Conservation (phyloP, 2,329 filamentous ascomycete species). For the Lojkania enalia region DNA sequence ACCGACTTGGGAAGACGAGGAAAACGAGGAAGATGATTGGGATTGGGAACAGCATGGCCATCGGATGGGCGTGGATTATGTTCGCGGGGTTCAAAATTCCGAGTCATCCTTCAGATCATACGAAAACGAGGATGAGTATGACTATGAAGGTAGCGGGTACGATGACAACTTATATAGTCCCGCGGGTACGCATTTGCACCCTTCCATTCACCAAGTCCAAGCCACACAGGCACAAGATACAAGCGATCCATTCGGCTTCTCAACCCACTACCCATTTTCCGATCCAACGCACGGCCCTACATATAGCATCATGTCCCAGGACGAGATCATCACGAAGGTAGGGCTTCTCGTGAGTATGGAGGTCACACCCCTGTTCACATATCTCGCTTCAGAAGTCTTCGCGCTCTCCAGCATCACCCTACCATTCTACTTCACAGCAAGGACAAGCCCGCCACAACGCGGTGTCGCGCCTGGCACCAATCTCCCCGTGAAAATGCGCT, state of each 20-base stretch:
- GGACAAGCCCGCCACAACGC: slow-evolving; percentile 26
- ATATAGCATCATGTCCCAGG: background rate
- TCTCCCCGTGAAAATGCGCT: slow-evolving; percentile 36
- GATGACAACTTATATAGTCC: slow-evolving; percentile 42
- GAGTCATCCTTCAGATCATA: background rate
- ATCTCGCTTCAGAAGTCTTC: slow-evolving; percentile 33
- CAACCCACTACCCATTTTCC: slow-evolving; percentile 37
- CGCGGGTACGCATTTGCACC: slow-evolving; percentile 29
- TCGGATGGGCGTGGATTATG: slow-evolving; percentile 35
- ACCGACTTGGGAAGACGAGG: slow-evolving; percentile 31
- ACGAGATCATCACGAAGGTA: slow-evolving; percentile 34
- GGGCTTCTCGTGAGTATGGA: slow-evolving; percentile 36
- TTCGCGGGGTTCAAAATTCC: slow-evolving; percentile 26
- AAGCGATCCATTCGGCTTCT: slow-evolving; percentile 35
- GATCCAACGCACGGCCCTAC: slow-evolving; percentile 20
- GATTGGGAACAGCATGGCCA: slow-evolving; percentile 25
- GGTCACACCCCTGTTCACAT: slow-evolving; percentile 39
- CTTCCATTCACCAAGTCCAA: slow-evolving; percentile 23
- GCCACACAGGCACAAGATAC: slow-evolving; percentile 6
- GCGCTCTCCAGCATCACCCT: slow-evolving; percentile 33
- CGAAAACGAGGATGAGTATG: slow-evolving; percentile 29
- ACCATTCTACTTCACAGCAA: slow-evolving; percentile 40
- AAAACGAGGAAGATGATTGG: slow-evolving; percentile 27
- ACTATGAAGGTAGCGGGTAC: slow-evolving; percentile 39
- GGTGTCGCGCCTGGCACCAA: slow-evolving; percentile 24